phyloP scores from a whole-genome alignment of 306 rosid genomes.

The Cucurbita maxima region DNA sequence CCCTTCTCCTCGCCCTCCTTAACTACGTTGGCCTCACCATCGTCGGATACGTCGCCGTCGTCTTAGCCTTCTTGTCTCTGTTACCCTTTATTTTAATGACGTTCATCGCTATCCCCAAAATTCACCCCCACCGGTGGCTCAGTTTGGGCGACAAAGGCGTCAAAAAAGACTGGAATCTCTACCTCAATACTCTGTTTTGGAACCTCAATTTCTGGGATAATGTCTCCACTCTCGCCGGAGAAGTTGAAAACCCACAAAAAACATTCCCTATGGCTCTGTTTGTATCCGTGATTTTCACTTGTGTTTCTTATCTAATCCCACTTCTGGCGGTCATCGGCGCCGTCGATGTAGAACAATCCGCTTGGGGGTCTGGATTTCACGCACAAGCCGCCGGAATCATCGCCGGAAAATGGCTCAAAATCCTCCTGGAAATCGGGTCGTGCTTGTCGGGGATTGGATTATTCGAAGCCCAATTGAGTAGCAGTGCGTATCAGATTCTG shows the following conservation, averaged over 20 bases:
- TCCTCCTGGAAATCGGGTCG: background rate
- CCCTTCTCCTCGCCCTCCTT: background rate
- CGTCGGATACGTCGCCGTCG: conserved; percentile 3
- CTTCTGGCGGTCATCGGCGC: conserved; percentile 3
- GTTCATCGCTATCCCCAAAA: background rate
- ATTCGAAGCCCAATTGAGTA: conserved; percentile 5
- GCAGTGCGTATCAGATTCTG: conserved; percentile 2
- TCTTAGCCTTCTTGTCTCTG: background rate
- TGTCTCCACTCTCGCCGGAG: conserved; percentile 4
- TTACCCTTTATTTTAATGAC: background rate
- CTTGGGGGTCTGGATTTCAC: conserved; percentile 1
- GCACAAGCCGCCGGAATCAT: background rate
- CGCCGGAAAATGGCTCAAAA: conserved; percentile 7
- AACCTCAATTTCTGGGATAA: conserved; percentile 11
- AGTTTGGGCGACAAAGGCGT: background rate
- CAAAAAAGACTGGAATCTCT: background rate
- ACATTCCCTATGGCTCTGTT: background rate
- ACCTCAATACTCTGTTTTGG: conserved; percentile 4
- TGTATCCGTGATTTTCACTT: background rate
- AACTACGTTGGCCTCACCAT: conserved; percentile 1
- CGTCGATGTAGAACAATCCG: background rate
- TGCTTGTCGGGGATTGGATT: background rate
- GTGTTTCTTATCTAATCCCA: conserved; percentile 1
- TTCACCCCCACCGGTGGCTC: background rate
- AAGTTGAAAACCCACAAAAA: conserved; percentile 2